Conservation (phyloP, 345 rosid species). For the Psidium guajava region DNA sequence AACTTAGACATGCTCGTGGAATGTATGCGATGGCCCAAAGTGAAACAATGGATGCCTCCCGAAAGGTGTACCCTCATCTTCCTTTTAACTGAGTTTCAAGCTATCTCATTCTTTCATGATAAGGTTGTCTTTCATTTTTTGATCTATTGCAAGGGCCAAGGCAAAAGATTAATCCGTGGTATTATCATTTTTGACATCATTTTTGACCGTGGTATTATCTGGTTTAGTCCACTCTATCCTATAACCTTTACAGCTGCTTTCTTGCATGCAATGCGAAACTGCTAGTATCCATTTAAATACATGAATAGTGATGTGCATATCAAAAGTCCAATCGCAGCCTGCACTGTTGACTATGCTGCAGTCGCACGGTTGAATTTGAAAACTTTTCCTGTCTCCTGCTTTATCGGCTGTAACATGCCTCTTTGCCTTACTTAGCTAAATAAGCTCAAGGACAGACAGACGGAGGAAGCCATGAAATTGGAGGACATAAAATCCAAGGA, state of each 20-base stretch:
- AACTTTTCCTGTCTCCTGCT: not conserved
- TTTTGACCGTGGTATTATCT: not conserved
- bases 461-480: constrained; percentile 49
- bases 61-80: constrained; percentile 37
- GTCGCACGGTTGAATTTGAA: not conserved
- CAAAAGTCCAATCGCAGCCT: not conserved
- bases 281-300: not conserved
- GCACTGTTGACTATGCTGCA: not conserved
- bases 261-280: not conserved
- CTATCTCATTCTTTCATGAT: not conserved
- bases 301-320: not conserved
- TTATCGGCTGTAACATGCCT: not conserved
- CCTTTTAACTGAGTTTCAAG: not conserved
- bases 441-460: constrained; percentile 28
- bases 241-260: not conserved
- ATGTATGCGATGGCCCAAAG: constrained; percentile 70
- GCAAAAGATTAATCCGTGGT: not conserved
- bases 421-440: constrained; percentile 26
- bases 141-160: not conserved
- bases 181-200: not conserved
- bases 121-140: not conserved
- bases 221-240: not conserved
- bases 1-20: constrained; percentile 69
- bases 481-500: constrained; percentile 39
- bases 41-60: constrained; percentile 68